Percentiles rank a stretch among this genome's conserved stretches.
These are phyloP conservation scores for Musa acuminata DNA, from an alignment of 176 grass and related monocot species.

Conservation along the genomic window DNA sequence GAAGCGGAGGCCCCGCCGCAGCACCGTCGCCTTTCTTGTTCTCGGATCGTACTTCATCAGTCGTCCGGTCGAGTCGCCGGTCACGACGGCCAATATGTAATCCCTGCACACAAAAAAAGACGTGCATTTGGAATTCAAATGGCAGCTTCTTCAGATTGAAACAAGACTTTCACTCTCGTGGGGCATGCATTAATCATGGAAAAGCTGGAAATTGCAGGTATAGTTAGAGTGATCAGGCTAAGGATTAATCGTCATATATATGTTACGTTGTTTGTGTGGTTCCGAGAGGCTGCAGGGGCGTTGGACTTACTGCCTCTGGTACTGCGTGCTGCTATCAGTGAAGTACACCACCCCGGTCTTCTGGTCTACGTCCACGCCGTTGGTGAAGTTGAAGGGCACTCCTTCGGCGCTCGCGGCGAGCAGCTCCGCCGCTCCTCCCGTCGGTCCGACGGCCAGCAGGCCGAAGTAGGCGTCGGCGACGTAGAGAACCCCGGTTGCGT, in stretches of 20 bases:
- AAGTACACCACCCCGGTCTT: conserved; percentile 71
- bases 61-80: conserved; percentile 50
- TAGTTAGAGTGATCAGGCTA: no score
- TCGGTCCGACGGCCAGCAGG: conserved; percentile 44
- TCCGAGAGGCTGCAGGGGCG: no score
- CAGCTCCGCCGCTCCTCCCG: conserved; percentile 39
- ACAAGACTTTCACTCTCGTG: no score
- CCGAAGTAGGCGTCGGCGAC: conserved; percentile 82
- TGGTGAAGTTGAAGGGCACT: conserved; percentile 59
- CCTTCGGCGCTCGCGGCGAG: conserved; percentile 50
- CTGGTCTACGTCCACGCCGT: conserved; percentile 90
- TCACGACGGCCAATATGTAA: conserved; percentile 33
- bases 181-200: no score
- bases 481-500: conserved; percentile 57
- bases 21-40: conserved; percentile 36
- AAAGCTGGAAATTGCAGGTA: no score
- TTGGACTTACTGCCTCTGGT: conserved; percentile 50
- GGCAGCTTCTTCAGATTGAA: no score
- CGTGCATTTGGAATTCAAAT: no score
- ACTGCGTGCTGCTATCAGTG: conserved; percentile 66
- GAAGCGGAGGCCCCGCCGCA: conserved; percentile 38
- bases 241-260: no score
- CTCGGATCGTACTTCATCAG: conserved; percentile 48
- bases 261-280: no score
- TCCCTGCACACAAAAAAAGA: conserved; percentile 30